Percentiles rank a stretch among this genome's conserved stretches.
phyloP scores from a whole-genome alignment of 2,329 filamentous ascomycete genomes.

The Claviceps sp. region DNA sequence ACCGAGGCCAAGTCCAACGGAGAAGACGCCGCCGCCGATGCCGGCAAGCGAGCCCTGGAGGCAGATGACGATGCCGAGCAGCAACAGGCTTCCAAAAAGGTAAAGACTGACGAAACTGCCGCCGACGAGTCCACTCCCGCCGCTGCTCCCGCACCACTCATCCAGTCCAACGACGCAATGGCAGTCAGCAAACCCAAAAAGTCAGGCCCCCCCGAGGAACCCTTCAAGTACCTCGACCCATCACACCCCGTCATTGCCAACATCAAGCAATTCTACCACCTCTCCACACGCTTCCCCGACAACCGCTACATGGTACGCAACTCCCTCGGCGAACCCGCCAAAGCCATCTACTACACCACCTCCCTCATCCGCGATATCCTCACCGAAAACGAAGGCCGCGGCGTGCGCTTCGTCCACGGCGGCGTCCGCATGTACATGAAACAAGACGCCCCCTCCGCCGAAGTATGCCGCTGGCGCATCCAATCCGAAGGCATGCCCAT shows the following conservation, averaged over 20 bases:
- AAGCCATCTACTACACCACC: constrained; percentile 95
- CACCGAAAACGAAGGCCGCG: constrained; percentile 72
- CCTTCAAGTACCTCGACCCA: constrained; percentile 77
- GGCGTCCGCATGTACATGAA: constrained; percentile 99
- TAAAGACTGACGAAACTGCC: constrained; percentile 25
- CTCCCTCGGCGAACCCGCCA: constrained; percentile 71
- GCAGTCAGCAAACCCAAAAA: constrained; percentile 21
- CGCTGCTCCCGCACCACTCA: constrained; percentile 7
- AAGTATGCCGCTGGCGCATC: constrained; percentile 87
- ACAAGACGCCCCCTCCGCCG: constrained; percentile 77
- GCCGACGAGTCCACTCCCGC: constrained; percentile 8
- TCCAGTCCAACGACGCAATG: constrained; percentile 11
- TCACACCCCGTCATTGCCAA: constrained; percentile 63
- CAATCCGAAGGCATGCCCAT: constrained; percentile 90
- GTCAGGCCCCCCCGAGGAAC: constrained; percentile 61
- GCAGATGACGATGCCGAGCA: constrained; percentile 17
- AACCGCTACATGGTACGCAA: constrained; percentile 96
- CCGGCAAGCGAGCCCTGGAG: constrained; percentile 23
- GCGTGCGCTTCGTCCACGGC: constrained; percentile 90
- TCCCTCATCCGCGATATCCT: constrained; percentile 75
- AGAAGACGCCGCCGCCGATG: constrained; percentile 16
- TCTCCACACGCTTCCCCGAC: constrained; percentile 72
- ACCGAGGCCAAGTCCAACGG: constrained; percentile 12
- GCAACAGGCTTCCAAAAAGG: constrained; percentile 33
- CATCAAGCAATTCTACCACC: constrained; percentile 74